Percentiles rank a stretch among this genome's conserved stretches.
phyloP scores from a whole-genome alignment of 129 eudicot genomes.

The Heracleum sosnowskyi region DNA sequence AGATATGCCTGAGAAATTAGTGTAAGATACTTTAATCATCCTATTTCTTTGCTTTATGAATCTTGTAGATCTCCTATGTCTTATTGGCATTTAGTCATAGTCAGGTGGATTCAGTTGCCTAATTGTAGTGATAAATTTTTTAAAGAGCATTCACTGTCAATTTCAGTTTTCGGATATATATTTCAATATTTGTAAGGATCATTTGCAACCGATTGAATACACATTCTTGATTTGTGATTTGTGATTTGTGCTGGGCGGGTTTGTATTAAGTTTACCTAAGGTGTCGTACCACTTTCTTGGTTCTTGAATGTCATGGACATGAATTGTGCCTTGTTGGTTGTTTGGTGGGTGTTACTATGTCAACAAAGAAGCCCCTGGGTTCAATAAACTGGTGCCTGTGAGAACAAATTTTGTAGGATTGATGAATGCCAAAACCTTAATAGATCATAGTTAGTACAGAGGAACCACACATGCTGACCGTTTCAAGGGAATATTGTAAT shows the following conservation, averaged over 20 bases:
- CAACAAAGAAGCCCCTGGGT: too few species aligned
- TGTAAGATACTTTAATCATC: slow-evolving; percentile 46
- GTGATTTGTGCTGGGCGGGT: neutral
- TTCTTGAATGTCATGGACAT: neutral
- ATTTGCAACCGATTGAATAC: neutral
- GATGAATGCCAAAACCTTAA: neutral
- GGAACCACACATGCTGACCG: neutral
- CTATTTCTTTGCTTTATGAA: neutral
- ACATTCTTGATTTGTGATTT: too few species aligned
- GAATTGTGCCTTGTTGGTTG: too few species aligned
- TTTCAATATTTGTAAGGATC: too few species aligned
- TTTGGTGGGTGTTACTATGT: too few species aligned
- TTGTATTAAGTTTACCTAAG: too few species aligned
- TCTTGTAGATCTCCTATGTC: neutral
- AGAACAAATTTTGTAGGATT: neutral
- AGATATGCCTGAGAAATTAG: slow-evolving; percentile 61
- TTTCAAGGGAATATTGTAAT: neutral
- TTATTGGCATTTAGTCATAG: neutral
- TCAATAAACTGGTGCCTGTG: neutral
- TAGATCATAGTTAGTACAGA: neutral
- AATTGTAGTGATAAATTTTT: neutral
- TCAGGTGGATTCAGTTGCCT: neutral
- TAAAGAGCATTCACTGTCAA: neutral
- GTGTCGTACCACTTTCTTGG: neutral
- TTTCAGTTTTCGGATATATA: neutral